These are phyloP conservation scores for Penicillium macrosclerotiorum DNA, from an alignment of 495 filamentous ascomycete genomes.

Conservation along the genomic window DNA sequence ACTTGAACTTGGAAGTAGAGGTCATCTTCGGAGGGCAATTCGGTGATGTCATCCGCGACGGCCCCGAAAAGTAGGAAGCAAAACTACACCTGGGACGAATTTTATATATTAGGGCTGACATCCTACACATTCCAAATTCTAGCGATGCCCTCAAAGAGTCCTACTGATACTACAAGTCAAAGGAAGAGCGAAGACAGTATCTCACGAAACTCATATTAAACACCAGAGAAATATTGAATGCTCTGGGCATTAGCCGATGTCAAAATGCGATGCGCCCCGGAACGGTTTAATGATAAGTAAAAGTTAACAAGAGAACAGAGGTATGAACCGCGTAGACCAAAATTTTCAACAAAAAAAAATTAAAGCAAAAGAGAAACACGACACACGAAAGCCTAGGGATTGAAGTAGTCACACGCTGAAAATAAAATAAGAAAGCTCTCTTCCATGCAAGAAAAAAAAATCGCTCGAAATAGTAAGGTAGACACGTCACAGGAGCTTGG, in stretches of 20 bases:
- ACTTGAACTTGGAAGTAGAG: too few species aligned
- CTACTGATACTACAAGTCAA: too few species aligned
- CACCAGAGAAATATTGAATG: conserved; percentile 3
- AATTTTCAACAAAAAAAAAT: conserved; percentile 6
- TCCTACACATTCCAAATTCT: too few species aligned
- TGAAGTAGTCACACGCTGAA: conserved; percentile 6
- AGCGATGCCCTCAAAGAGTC: too few species aligned
- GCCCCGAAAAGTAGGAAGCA: too few species aligned
- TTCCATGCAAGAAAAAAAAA: conserved; percentile 17
- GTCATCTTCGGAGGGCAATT: too few species aligned
- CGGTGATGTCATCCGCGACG: too few species aligned
- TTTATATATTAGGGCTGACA: too few species aligned
- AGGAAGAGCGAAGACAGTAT: too few species aligned
- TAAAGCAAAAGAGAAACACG: not conserved
- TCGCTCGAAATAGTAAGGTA: conserved; percentile 14
- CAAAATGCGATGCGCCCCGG: not conserved
- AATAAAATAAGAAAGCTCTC: conserved; percentile 7
- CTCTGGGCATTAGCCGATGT: conserved; percentile 6
- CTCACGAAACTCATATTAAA: conserved; percentile 3
- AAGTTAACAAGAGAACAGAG: not conserved
- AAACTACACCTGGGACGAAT: too few species aligned
- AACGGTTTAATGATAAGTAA: not conserved
- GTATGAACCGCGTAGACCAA: conserved; percentile 5
- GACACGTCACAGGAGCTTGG: not conserved
- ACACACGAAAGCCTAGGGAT: not conserved